A percentile compares a stretch with the other conserved stretches of the same genome.
phyloP scores from a whole-genome alignment of 352 stramenopile genomes.

The Phytopythium ostracodes region DNA sequence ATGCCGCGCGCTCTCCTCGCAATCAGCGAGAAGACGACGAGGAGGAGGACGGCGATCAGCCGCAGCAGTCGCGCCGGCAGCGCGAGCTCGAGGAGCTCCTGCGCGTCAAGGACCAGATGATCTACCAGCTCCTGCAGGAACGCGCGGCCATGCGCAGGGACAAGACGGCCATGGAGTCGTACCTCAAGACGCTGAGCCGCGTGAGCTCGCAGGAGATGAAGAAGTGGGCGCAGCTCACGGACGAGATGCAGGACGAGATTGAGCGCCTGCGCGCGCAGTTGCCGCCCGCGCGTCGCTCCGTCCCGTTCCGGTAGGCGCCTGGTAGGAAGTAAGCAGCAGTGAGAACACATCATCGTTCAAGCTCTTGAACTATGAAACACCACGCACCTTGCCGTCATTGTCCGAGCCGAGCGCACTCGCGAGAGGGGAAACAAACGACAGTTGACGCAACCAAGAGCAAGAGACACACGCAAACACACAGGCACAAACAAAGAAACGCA shows the following conservation, averaged over 20 bases:
- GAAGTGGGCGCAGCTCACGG: slow-evolving; percentile 75
- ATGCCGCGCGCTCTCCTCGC: neutral
- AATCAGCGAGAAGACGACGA: slow-evolving; percentile 5
- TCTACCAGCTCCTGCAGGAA: slow-evolving; percentile 75
- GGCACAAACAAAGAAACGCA: slow-evolving; percentile 3
- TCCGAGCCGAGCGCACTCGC: neutral
- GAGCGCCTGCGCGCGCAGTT: slow-evolving; percentile 44
- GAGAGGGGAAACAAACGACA: neutral
- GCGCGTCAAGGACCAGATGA: slow-evolving; percentile 80
- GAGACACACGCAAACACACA: neutral
- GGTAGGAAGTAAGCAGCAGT: neutral
- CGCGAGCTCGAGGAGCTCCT: slow-evolving; percentile 36
- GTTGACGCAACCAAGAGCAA: neutral
- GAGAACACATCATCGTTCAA: neutral
- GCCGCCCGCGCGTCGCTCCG: neutral
- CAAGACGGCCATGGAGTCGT: slow-evolving; percentile 37
- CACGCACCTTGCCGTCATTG: neutral
- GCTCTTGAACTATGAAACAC: neutral
- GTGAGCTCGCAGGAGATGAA: slow-evolving; percentile 78
- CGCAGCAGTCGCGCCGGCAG: neutral
- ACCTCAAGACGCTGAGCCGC: slow-evolving; percentile 59
- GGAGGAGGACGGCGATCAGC: neutral
- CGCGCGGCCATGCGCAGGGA: slow-evolving; percentile 50
- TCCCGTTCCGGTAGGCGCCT: neutral
- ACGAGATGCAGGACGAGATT: slow-evolving; percentile 82